Percentiles rank a stretch among this genome's conserved stretches.
phyloP scores from a whole-genome alignment of 2,329 filamentous ascomycete genomes.

The Zasmidium angulare region DNA sequence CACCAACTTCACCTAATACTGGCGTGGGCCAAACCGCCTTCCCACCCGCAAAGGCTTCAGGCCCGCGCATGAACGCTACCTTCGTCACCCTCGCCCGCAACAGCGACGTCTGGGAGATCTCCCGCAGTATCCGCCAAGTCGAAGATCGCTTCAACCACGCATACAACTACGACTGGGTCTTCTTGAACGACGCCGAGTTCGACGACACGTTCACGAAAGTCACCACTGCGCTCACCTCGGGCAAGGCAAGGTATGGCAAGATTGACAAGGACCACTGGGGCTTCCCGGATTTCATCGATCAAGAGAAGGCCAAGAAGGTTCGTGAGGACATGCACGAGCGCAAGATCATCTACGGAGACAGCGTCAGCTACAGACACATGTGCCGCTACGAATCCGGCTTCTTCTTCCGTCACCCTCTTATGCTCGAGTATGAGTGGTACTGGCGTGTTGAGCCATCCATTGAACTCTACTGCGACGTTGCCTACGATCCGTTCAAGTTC shows the following conservation, averaged over 20 bases:
- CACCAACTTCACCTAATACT: slow-evolving; percentile 33
- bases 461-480: slow-evolving; percentile 92
- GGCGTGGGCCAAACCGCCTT: slow-evolving; percentile 30
- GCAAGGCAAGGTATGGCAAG: slow-evolving; percentile 84
- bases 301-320: slow-evolving; percentile 85
- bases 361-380: slow-evolving; percentile 97
- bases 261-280: slow-evolving; percentile 96
- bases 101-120: slow-evolving; percentile 92
- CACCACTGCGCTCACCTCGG: slow-evolving; percentile 85
- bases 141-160: slow-evolving; percentile 98
- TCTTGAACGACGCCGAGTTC: slow-evolving; percentile 94
- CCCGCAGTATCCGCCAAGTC: slow-evolving; percentile 89
- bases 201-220: slow-evolving; percentile 91
- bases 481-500: slow-evolving; percentile 93
- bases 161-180: slow-evolving; percentile 99
- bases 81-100: slow-evolving; percentile 96
- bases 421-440: slow-evolving; percentile 98
- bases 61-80: slow-evolving; percentile 88
- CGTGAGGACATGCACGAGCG: slow-evolving; percentile 90
- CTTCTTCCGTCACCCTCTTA: slow-evolving; percentile 93
- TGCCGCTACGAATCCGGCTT: slow-evolving; percentile 98
- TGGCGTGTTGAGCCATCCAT: slow-evolving; percentile 98
- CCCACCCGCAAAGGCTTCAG: slow-evolving; percentile 51
- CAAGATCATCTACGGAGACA: slow-evolving; percentile 98
- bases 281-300: slow-evolving; percentile 92